phyloP scores from a whole-genome alignment of 768 basidiomycete species.

The Podaxis sp. region DNA sequence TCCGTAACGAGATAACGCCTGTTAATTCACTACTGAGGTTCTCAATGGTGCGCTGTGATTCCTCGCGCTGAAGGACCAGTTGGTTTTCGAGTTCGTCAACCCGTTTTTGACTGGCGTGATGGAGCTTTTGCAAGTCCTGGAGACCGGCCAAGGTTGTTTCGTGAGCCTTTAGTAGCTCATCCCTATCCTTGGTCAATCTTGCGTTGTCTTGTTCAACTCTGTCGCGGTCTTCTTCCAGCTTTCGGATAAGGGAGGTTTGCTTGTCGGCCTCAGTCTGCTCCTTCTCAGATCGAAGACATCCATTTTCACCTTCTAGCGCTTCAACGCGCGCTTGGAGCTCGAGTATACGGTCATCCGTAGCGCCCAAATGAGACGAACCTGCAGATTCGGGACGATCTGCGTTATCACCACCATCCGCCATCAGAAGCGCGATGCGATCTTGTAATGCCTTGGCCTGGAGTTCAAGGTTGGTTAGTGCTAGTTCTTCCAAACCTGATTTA shows the following conservation, averaged over 20 bases:
- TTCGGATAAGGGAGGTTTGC: neutral
- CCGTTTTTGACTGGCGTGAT: neutral
- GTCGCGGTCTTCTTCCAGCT: neutral
- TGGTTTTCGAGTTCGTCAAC: slow-evolving; percentile 9
- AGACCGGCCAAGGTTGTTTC: slow-evolving; percentile 4
- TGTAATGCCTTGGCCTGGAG: slow-evolving; percentile 38
- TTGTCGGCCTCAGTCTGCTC: slow-evolving; percentile 29
- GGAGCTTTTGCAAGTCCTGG: neutral
- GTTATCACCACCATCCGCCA: slow-evolving; percentile 19
- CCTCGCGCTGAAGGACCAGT: neutral
- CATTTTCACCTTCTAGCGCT: slow-evolving; percentile 68
- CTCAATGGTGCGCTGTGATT: slow-evolving; percentile 15
- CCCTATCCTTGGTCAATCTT: slow-evolving; percentile 6
- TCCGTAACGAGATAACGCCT: slow-evolving; percentile 35
- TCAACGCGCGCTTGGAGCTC: slow-evolving; percentile 49
- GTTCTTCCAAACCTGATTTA: slow-evolving; percentile 23
- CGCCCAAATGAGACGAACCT: slow-evolving; percentile 28
- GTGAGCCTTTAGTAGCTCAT: slow-evolving; percentile 6
- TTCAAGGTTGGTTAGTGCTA: slow-evolving; percentile 28
- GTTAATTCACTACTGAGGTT: slow-evolving; percentile 30
- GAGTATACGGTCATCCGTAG: slow-evolving; percentile 34
- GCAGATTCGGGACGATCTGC: slow-evolving; percentile 36
- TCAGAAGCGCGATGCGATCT: slow-evolving; percentile 43
- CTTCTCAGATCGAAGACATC: slow-evolving; percentile 42
- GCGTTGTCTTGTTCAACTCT: neutral